Base-by-base conservation (phyloP, 371 early-diverging fungal species). In the Basidiobolus meristosporus region DNA sequence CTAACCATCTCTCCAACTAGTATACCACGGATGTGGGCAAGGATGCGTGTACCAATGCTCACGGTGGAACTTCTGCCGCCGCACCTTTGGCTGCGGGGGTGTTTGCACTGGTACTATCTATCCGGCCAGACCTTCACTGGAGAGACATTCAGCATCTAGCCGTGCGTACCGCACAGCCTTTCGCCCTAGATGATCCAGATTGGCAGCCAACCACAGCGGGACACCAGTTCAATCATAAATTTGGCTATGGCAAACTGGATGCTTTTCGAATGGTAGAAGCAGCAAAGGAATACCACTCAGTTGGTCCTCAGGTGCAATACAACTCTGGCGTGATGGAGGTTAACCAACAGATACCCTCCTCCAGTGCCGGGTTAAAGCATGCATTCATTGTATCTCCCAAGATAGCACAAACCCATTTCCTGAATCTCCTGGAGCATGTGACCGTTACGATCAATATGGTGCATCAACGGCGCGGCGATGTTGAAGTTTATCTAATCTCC, bases 61-160 rank as follows among this genome's bases (percentile, higher is more conserved):
- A 93, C 52, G 90, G 91, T 28, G 98, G 98, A 15, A 97, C 98
- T 1, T 91, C 92, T 2, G 98, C 98, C 1, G 96, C 98, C 1
- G 96, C 96, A 0, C 98, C 98, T 9, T 57, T 91, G 44, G 92
- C 79, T 6, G 85, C 89, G 0, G 98, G 90, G 30, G 68, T 95
- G 12, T 75, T 77, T 57, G 89, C 98, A 0, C 73, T 97, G 22
- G 91, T 78, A 0, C 56, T 95, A 17, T 36, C 36, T 3, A 36
- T 36, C 11, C 36, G 36, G 26, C 90, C 92, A 7, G 92, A 96
- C 34, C 60, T 96, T 22, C 72, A 73, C 21, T 93, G 93, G 93
- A 62, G 97, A 32, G 93, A 93, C 48, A 44, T 89, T 14, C 92
- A 92, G 56, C 72, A 83, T 30, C 55, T 96, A 12, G 61, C 77